A percentile compares a stretch with the other conserved stretches of the same genome.
These are phyloP conservation scores for Arabis alpina DNA, from an alignment of 345 rosid species.

Conservation along the genomic window DNA sequence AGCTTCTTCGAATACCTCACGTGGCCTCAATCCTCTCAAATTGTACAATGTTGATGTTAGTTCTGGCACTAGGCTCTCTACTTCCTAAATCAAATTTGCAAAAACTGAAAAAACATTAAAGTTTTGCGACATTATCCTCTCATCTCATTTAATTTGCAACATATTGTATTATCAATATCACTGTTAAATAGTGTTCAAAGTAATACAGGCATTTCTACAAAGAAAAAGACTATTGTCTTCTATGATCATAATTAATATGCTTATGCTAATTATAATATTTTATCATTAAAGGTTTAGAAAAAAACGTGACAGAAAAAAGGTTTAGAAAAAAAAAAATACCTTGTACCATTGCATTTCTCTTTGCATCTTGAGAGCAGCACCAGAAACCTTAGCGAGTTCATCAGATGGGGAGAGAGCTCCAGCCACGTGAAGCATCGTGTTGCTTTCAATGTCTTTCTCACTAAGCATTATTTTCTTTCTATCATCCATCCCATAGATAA, in stretches of 20 bases:
- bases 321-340: background rate
- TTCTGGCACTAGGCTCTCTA: slow-evolving; percentile 1
- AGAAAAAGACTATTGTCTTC: too few relatives aligned
- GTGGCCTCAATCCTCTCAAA: background rate
- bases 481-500: slow-evolving; percentile 2
- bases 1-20: slow-evolving; percentile 13
- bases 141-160: too few relatives aligned
- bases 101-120: background rate
- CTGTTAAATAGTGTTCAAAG: too few relatives aligned
- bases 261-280: too few relatives aligned
- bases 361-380: slow-evolving; percentile 41
- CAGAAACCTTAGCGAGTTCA: slow-evolving; percentile 21
- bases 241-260: too few relatives aligned
- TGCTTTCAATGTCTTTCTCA: background rate
- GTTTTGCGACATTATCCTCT: background rate
- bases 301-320: too few relatives aligned
- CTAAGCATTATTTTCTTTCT: background rate
- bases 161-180: too few relatives aligned
- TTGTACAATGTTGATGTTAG: background rate
- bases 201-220: too few relatives aligned
- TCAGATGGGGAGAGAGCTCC: slow-evolving; percentile 13
- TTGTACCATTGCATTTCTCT: slow-evolving; percentile 37
- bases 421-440: slow-evolving; percentile 28
- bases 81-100: slow-evolving; percentile 16
- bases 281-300: too few relatives aligned